A percentile compares a stretch with the other conserved stretches of the same genome.
phyloP scores from a whole-genome alignment of 2,329 filamentous ascomycete genomes.

The Alternaria dauci region DNA sequence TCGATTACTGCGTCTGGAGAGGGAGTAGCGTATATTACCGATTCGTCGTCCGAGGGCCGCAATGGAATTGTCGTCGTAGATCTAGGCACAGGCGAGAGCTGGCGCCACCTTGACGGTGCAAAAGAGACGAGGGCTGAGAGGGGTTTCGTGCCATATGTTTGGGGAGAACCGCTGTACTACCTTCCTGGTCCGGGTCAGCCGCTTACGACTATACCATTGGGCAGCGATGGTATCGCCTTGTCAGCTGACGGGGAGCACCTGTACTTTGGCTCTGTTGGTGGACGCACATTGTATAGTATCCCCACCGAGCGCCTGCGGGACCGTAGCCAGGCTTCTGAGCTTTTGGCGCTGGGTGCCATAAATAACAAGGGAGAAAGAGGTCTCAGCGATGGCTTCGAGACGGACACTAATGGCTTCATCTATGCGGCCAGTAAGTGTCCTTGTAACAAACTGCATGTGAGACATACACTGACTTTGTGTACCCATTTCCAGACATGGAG shows the following conservation, averaged over 20 bases:
- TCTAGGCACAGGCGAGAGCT: constrained; percentile 58
- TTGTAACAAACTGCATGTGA: background rate
- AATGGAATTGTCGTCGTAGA: constrained; percentile 60
- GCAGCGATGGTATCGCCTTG: constrained; percentile 61
- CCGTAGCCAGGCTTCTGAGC: constrained; percentile 50
- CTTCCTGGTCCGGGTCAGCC: constrained; percentile 48
- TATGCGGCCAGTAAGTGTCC: constrained; percentile 52
- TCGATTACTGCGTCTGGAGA: constrained; percentile 53
- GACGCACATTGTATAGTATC: constrained; percentile 56
- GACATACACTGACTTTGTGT: background rate
- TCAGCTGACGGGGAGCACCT: constrained; percentile 59
- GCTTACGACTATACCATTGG: constrained; percentile 54
- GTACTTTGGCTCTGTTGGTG: constrained; percentile 57
- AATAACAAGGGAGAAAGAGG: constrained; percentile 58
- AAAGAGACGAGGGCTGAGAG: constrained; percentile 53
- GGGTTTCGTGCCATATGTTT: constrained; percentile 59
- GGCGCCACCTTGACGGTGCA: constrained; percentile 59
- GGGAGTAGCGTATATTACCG: constrained; percentile 64
- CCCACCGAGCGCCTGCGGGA: constrained; percentile 56
- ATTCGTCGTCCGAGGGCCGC: constrained; percentile 59
- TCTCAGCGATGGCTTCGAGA: constrained; percentile 62
- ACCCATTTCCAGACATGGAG: constrained; percentile 54
- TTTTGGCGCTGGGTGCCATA: constrained; percentile 56
- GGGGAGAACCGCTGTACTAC: constrained; percentile 59
- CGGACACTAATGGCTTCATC: constrained; percentile 59